Evolutionary conservation across 371 early-diverging fungal species (phyloP), one percentile per base, ranked within the genome.

Genomic region (Mucor racemosus): DNA sequence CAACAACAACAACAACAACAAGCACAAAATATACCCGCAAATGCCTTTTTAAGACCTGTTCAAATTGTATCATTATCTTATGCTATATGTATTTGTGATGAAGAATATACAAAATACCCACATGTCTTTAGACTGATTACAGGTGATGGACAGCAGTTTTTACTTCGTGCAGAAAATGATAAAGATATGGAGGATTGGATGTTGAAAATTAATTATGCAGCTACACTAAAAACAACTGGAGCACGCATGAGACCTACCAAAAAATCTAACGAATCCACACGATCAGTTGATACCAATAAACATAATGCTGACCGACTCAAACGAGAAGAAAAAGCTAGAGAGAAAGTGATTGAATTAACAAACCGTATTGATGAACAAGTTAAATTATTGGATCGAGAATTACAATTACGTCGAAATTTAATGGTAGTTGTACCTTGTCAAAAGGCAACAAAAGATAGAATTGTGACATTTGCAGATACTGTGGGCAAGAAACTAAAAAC

Each of bases 151-250:
- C 86, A 89, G 66, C 89, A 92, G 62, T 90, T 89, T 60, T 71
- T 93, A 44, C 78, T 93, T 59, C 81, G 89, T 63, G 88, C 91
- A 4, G 77, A 86, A 11, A 75, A 75, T 56, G 87, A 90, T 71
- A 80, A 78, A 38, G 90, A 91, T 9, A 87, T 92, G 81, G 88
- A 89, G 33, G 91, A 93, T 62, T 94, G 94, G 94, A 91, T 94
- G 85, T 72, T 82, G 33, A 88, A 89, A 56, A 88, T 94, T 60
- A 94, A 94, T 75, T 92, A 91, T 69, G 91, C 92, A 0, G 89
- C 92, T 5, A 84, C 91, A 0, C 83, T 90, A 70, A 93, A 92
- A 66, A 86, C 90, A 6, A 83, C 82, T 13, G 89, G 85, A 6
- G 78, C 89, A 0, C 81, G 85, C 26, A 72, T 89, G 17, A 76